Base-by-base conservation (phyloP, 495 filamentous ascomycete genomes). In the Aspergillus olivimuriae region DNA sequence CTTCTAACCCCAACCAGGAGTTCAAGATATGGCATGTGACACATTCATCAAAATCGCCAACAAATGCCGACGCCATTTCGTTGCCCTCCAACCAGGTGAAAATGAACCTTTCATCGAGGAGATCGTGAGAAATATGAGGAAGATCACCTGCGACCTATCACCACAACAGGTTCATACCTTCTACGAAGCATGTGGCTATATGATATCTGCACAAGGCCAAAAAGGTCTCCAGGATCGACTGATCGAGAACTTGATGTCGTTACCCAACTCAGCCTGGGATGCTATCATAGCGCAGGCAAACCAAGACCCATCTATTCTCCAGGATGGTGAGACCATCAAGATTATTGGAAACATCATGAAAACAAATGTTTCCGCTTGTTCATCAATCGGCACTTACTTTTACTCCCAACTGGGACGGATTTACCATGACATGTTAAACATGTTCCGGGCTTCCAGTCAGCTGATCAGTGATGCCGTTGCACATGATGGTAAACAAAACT, bases 1-100 rank as follows among this genome's bases (percentile, higher is more conserved):
- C n/a, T 32, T 23, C 57, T 77, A 55, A 76, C 46, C 24, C 28
- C 41, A 21, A 52, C 35, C 42, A 89, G 84, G 89, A 70, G 92
- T 99, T 36, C 92, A 99, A 69, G 92, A 99, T 60, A 99, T 99
- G 92, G 92, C 92, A 51, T 99, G 92, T 53, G 92, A 99, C 69
- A 99, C 92, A 0, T 99, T 99, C 61, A 99, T 99, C 70, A 99
- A 99, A 72, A 99, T 99, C 49, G 94, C 92, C 32, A 92, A 92
- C 62, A 94, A 95, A 65, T 99, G 92, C 72, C 84, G 88, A 55
- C 81, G 92, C 35, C 94, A 99, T 64, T 99, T 99, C 57, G 92
- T 99, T 36, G 91, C 89, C 1, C 68, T 95, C 17, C 92, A 99
- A 55, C 88, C 94, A 4, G 91, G 90, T 44, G 92, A 99, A 70